Evolutionary conservation across 108 stramenopile species (phyloP), one percentile per base, ranked within the genome.

Genomic region (Discostella stelligeroides): DNA sequence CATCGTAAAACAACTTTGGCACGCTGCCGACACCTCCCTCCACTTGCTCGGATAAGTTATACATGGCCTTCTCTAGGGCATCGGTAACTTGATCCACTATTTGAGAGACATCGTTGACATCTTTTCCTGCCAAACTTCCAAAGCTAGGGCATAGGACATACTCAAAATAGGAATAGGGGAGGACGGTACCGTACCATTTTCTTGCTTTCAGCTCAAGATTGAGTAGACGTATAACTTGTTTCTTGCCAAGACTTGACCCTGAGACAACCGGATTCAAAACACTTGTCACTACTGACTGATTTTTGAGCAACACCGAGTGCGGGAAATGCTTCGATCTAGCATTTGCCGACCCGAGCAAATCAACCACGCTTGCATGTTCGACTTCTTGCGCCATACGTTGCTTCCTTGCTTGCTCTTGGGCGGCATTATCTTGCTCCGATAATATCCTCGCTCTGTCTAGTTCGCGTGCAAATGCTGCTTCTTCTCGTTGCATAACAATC

Each of bases 401-500:
- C 13, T 40, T 56, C 48, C 75, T 72, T 17, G 59, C 61, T 42
- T 73, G 58, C 39, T 77, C 66, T 64, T 55, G 53, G 37, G 62
- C 62, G 14, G 12, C 14, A 66, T 72, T 49, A 3, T 37, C 78
- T 28, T 62, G 54, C 47, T 86, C 85, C n/a, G 85, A 84, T 18
- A 56, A 49, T 38, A 85, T 42, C 62, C 88, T 62, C 20, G 82
- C 86, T 46, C 51, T 73, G 46, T 89, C 88, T 73, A 81, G 69
- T 60, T 75, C 85, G 27, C 58, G 55, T 5, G 88, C 85, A 51
- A 86, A 85, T 8, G 66, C 82, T 40, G 66, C 73, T 25, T 85
- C 88, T 70, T 88, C 88, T 14, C 88, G 74, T 60, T 85, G 88
- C 20, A 68, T 49, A 12, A 88, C 76, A 46, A 88, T 86, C 73